Evolutionary conservation across 495 filamentous ascomycete species (phyloP).

Genomic region (Ramalina intermedia): DNA sequence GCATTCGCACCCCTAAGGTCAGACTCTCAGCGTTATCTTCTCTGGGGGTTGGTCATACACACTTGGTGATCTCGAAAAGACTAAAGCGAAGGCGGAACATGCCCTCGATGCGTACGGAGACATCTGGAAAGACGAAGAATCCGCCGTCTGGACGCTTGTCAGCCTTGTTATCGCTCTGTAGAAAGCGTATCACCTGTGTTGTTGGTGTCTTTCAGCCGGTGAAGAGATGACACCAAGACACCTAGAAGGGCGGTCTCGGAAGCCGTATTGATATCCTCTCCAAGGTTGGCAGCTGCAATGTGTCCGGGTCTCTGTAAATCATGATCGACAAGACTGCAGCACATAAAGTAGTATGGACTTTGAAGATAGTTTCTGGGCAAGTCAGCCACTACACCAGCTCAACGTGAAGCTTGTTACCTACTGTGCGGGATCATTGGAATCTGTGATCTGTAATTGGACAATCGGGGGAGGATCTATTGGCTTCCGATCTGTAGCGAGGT

Average conservation of each 20-base stretch:
- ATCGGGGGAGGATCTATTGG: conserved; percentile 93
- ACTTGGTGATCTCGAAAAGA: conserved; percentile 73
- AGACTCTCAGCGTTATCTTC: conserved; percentile 20
- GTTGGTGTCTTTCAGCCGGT: conserved; percentile 81
- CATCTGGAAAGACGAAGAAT: conserved; percentile 94
- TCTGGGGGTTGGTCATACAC: conserved; percentile 16
- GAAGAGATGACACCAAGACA: conserved; percentile 78
- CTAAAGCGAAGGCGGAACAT: conserved; percentile 69
- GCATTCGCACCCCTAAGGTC: conserved; percentile 19
- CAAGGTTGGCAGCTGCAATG: conserved; percentile 24
- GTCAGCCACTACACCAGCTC: conserved; percentile 13
- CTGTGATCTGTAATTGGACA: conserved; percentile 63
- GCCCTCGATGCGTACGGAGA: conserved; percentile 74
- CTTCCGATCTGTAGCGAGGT: conserved; percentile 54
- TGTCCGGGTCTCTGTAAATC: conserved; percentile 43
- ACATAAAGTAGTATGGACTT: conserved; percentile 79
- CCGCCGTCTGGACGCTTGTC: conserved; percentile 51
- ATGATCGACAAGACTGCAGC: conserved; percentile 51
- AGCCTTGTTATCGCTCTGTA: neutral
- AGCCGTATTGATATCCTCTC: conserved; percentile 18
- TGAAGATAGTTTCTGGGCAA: conserved; percentile 47
- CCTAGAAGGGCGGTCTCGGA: conserved; percentile 45
- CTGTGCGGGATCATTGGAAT: conserved; percentile 58
- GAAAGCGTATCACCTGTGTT: conserved; percentile 46
- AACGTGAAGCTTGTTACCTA: conserved; percentile 25